Conservation (phyloP, 1,284 basidiomycete species). For the Ustilago hordei region DNA sequence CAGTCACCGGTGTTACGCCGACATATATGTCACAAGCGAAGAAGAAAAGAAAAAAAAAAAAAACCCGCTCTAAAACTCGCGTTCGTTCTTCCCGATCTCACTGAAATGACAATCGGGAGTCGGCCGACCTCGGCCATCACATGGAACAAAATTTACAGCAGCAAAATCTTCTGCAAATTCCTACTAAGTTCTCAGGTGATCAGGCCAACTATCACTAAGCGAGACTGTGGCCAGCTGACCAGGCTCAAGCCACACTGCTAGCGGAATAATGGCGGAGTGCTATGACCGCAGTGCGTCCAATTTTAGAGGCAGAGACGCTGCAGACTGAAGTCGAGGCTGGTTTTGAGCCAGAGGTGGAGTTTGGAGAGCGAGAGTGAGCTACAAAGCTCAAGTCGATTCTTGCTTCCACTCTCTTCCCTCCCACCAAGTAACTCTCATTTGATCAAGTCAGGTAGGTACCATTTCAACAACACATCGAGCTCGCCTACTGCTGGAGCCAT, state of each 20-base stretch:
- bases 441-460: constrained; percentile 53
- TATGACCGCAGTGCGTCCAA: constrained; percentile 34
- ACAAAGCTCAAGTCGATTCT: constrained; percentile 36
- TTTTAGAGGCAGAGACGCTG: neutral
- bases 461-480: constrained; percentile 5
- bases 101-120: neutral
- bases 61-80: too few relatives aligned
- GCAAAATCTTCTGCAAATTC: neutral
- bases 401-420: constrained; percentile 29
- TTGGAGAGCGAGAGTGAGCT: constrained; percentile 32
- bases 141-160: neutral
- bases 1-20: too few relatives aligned
- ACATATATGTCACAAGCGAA: too few relatives aligned
- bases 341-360: neutral
- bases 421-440: constrained; percentile 59
- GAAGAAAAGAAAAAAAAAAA: too few relatives aligned
- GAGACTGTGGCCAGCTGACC: constrained; percentile 22
- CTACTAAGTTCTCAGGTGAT: neutral
- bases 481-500: constrained; percentile 19
- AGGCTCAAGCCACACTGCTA: constrained; percentile 3
- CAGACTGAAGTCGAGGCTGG: neutral
- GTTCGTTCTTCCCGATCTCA: too few relatives aligned
- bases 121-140: neutral
- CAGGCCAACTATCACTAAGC: constrained; percentile 6
- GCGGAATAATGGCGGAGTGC: neutral